Evolutionary conservation across 345 rosid species (phyloP), one percentile per base, ranked within the genome.

Genomic region (Lepidium didymum): DNA sequence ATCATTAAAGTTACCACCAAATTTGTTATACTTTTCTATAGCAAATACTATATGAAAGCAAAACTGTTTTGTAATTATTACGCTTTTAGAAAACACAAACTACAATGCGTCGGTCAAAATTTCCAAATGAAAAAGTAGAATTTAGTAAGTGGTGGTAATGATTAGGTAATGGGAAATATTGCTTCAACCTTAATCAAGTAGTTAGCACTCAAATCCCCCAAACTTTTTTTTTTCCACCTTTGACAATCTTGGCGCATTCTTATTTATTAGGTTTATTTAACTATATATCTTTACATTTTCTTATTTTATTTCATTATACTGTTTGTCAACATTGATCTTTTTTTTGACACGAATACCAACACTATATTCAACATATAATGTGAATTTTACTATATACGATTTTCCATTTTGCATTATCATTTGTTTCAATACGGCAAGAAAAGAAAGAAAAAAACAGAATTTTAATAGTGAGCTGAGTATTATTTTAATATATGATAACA

Each of bases 101-200:
- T 15, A 11, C 7, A 62, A 31, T 42, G 25, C 54, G 44, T 45
- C 27, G 45, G 45, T 44, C 63, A 18, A 56, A 8, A n/a, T 34
- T 27, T 34, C 21, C 12, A 3, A 19, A 55, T 14, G n/a, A 31
- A 10, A 67, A 3, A 14, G 6, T 9, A 11, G 5, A 34, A 27
- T 29, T 53, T 53, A 4, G 10, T 15, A 54, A 16, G 52, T 29
- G 50, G 33, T 25, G 50, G 41, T 25, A 5, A 38, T 11, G 23
- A 35, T 33, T 43, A 35, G 21, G 41, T 67, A 42, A 41, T 65
- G 10, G 2, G 9, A 29, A 25, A 4, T 34, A 37, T 56, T 45
- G 45, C 27, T 68, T 8, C 46, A 56, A 34, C 45, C 45, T 45
- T 45, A 67, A 67, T 56, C 56, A 56, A 67, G 47, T 68, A 14